Conservation (phyloP, 2,329 filamentous ascomycete genomes). For the Talaromyces sp. region DNA sequence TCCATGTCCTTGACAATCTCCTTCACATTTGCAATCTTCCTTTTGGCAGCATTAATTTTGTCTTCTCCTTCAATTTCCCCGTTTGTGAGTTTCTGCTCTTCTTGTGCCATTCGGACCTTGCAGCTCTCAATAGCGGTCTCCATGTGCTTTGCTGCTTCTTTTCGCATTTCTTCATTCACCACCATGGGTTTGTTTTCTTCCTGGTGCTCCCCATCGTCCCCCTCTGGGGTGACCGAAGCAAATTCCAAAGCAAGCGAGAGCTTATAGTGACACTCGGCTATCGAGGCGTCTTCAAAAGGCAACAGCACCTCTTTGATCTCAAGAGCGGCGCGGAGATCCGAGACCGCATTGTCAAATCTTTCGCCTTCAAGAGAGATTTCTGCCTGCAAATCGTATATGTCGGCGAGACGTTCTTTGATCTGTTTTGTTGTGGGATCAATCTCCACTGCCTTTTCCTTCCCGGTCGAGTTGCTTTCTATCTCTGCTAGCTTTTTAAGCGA, state of each 20-base stretch:
- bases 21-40: slow-evolving; percentile 52
- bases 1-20: slow-evolving; percentile 59
- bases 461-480: slow-evolving; percentile 36
- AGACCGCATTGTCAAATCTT: slow-evolving; percentile 80
- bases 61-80: slow-evolving; percentile 36
- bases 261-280: slow-evolving; percentile 95
- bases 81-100: slow-evolving; percentile 40
- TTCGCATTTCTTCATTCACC: slow-evolving; percentile 50
- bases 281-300: slow-evolving; percentile 70
- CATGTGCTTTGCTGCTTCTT: slow-evolving; percentile 54
- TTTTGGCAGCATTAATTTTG: slow-evolving; percentile 34
- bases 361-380: slow-evolving; percentile 98
- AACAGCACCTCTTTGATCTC: slow-evolving; percentile 74
- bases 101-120: slow-evolving; percentile 48
- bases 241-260: slow-evolving; percentile 93
- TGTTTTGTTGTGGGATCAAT: slow-evolving; percentile 44
- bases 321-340: slow-evolving; percentile 72
- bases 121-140: slow-evolving; percentile 56
- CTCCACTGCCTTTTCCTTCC: slow-evolving; percentile 44
- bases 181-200: slow-evolving; percentile 14
- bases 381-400: slow-evolving; percentile 87
- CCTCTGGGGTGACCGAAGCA: slow-evolving; percentile 58
- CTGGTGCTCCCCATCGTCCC: neutral
- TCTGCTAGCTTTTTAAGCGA: slow-evolving; percentile 51
- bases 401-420: slow-evolving; percentile 79